Evolutionary conservation across 805 yeast genomes (phyloP).

Genomic region (Hanseniaspora lachancei): DNA sequence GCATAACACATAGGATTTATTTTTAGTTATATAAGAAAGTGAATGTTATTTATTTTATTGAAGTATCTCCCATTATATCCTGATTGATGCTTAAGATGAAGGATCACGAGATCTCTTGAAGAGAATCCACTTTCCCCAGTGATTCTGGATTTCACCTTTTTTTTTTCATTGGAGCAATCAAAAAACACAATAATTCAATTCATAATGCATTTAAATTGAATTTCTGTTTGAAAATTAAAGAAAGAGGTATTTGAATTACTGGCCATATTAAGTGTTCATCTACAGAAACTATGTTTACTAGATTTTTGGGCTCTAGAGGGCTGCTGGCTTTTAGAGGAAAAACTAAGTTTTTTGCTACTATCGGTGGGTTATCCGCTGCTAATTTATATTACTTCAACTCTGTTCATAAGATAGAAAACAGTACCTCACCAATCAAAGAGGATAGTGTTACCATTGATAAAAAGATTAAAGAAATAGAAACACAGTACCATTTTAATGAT

Average conservation of each 20-base stretch:
- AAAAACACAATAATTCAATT: too few species aligned
- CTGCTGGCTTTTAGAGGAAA: background rate
- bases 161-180: too few species aligned
- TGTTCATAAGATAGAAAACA: background rate
- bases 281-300: background rate
- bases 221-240: too few species aligned
- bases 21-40: background rate
- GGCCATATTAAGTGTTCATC: too few species aligned
- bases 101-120: too few species aligned
- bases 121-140: too few species aligned
- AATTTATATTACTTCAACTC: background rate
- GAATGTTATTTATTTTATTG: background rate
- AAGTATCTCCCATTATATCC: too few species aligned
- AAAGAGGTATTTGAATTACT: too few species aligned
- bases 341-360: background rate
- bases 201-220: too few species aligned
- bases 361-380: background rate
- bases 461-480: slow-evolving; percentile 39
- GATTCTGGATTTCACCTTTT: too few species aligned
- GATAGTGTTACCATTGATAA: slow-evolving; percentile 36
- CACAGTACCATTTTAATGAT: slow-evolving; percentile 20
- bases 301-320: background rate
- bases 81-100: too few species aligned
- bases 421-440: slow-evolving; percentile 5
- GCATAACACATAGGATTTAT: background rate